Percentiles rank a stretch among this genome's conserved stretches.
Evolutionary conservation across 495 filamentous ascomycete species (phyloP).

Genomic region (Penicillium daleae): DNA sequence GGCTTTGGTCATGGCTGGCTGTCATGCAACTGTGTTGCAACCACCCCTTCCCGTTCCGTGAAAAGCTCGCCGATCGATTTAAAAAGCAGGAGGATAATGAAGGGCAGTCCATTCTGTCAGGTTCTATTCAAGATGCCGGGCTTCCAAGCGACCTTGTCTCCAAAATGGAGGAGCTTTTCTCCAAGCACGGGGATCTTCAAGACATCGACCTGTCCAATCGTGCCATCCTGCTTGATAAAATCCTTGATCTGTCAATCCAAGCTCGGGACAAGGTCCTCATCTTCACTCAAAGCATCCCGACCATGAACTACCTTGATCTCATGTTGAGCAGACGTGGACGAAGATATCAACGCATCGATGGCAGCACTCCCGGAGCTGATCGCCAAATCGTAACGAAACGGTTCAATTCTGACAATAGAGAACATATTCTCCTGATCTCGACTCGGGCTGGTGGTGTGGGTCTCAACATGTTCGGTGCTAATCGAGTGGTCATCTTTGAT

Average conservation of each 20-base stretch:
- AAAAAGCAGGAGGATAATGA: constrained; percentile 11
- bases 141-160: constrained; percentile 32
- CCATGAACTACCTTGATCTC: constrained; percentile 68
- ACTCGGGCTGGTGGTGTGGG: constrained; percentile 81
- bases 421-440: constrained; percentile 75
- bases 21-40: constrained; percentile 70
- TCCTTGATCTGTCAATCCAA: constrained; percentile 63
- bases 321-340: constrained; percentile 50
- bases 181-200: constrained; percentile 30
- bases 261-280: constrained; percentile 71
- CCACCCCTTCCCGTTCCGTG: constrained; percentile 69
- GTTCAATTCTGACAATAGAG: constrained; percentile 59
- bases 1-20: constrained; percentile 55
- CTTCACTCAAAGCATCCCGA: constrained; percentile 74
- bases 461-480: constrained; percentile 82
- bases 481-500: constrained; percentile 87
- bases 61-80: constrained; percentile 49
- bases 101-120: constrained; percentile 15
- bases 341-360: constrained; percentile 66
- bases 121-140: constrained; percentile 32
- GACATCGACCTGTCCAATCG: constrained; percentile 63
- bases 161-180: constrained; percentile 36
- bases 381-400: constrained; percentile 64
- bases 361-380: constrained; percentile 51
- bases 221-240: constrained; percentile 62